Conservation (phyloP, 2,329 filamentous ascomycete genomes). For the Diaporthe citrichinensis region DNA sequence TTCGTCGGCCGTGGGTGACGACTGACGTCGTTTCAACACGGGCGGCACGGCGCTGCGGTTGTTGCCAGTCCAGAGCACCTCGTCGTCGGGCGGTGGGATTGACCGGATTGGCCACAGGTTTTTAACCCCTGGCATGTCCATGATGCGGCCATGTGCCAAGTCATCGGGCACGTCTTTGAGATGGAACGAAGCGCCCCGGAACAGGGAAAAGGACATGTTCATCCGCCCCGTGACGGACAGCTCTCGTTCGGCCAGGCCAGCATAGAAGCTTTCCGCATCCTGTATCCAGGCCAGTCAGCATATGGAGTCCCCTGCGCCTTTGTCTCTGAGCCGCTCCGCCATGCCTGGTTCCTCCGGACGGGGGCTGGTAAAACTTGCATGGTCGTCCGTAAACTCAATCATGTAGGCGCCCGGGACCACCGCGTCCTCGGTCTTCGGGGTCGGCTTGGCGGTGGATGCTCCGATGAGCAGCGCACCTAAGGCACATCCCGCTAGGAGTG, state of each 20-base stretch:
- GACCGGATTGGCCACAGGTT: constrained; percentile 3
- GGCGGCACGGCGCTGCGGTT: background rate
- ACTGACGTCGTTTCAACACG: background rate
- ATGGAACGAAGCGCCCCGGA: constrained; percentile 20
- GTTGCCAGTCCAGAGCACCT: constrained; percentile 22
- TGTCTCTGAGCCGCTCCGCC: background rate
- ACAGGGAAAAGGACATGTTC: constrained; percentile 13
- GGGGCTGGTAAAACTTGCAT: constrained; percentile 15
- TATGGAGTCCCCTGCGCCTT: background rate
- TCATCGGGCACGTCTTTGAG: constrained; percentile 13
- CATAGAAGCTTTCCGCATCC: constrained; percentile 16
- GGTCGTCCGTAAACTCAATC: constrained; percentile 27
- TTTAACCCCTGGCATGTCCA: background rate
- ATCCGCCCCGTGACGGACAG: constrained; percentile 19
- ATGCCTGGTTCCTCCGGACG: constrained; percentile 1
- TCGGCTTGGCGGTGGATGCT: constrained; percentile 11
- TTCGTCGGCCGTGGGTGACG: background rate
- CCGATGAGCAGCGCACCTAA: constrained; percentile 12
- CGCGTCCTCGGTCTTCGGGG: background rate
- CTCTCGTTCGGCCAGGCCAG: background rate
- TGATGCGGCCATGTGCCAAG: background rate
- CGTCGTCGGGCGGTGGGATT: constrained; percentile 1
- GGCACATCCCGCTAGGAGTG: background rate
- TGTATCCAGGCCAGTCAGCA: constrained; percentile 5
- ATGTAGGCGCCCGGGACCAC: constrained; percentile 23